Percentiles rank a stretch among this genome's conserved stretches.
Evolutionary conservation across 495 filamentous ascomycete genomes (phyloP).

Genomic region (Lepidopterella palustris): DNA sequence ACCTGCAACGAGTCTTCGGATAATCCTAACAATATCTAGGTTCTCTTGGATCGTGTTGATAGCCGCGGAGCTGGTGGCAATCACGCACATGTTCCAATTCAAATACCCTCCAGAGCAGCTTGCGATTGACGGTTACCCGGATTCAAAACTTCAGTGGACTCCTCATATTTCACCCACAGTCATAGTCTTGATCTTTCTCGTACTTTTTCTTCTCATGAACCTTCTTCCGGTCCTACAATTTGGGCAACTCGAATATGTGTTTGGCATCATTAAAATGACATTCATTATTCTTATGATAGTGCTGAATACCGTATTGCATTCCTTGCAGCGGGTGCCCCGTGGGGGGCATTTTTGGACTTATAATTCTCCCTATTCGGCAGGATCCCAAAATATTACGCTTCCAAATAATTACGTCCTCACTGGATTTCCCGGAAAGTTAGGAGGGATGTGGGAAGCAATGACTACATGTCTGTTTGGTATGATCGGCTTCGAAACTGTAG

Average conservation of each 20-base stretch:
- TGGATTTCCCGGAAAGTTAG: slow-evolving; percentile 1
- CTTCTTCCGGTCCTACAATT: slow-evolving; percentile 11
- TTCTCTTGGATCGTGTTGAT: slow-evolving; percentile 12
- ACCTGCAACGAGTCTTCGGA: background rate
- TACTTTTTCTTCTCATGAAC: slow-evolving; percentile 5
- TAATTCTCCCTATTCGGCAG: slow-evolving; percentile 1
- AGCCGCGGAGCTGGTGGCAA: slow-evolving; percentile 9
- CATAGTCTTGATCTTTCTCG: slow-evolving; percentile 7
- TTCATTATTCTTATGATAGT: slow-evolving; percentile 10
- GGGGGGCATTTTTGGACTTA: slow-evolving; percentile 9
- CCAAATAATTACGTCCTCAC: background rate
- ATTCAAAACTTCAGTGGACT: slow-evolving; percentile 12
- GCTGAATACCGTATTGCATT: slow-evolving; percentile 5
- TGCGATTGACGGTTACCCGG: slow-evolving; percentile 7
- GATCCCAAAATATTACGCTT: slow-evolving; percentile 5
- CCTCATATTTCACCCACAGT: background rate
- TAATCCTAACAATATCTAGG: background rate
- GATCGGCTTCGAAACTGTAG: slow-evolving; percentile 13
- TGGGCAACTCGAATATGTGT: slow-evolving; percentile 10
- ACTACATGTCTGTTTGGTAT: slow-evolving; percentile 5
- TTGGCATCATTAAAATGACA: slow-evolving; percentile 8
- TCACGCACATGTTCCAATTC: slow-evolving; percentile 14
- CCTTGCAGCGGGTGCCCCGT: background rate
- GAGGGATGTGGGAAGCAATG: slow-evolving; percentile 9
- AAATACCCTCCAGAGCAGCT: slow-evolving; percentile 10